These are phyloP conservation scores for Aspergillus sp. DNA, from an alignment of 2,329 filamentous ascomycete species.

Conservation along the genomic window DNA sequence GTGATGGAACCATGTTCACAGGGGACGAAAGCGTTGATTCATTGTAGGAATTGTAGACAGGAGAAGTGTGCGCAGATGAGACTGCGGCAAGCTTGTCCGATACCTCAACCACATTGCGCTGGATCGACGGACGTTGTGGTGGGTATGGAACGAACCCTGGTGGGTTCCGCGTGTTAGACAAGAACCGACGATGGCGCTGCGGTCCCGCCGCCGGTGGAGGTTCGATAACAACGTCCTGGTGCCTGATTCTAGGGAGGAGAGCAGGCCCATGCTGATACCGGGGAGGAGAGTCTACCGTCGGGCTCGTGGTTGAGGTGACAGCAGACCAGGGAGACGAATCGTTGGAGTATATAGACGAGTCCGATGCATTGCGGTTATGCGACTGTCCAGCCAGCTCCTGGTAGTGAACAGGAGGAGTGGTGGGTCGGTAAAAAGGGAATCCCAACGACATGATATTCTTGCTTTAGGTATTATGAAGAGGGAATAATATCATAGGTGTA, in stretches of 20 bases:
- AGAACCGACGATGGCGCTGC: constrained; percentile 58
- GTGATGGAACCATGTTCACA: constrained; percentile 53
- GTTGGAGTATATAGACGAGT: constrained; percentile 64
- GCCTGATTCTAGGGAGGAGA: constrained; percentile 80
- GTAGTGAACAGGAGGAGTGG: constrained; percentile 44
- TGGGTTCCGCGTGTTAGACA: constrained; percentile 54
- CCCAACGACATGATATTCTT: constrained; percentile 41
- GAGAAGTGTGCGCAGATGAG: constrained; percentile 48
- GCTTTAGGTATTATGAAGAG: neutral
- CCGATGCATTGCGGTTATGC: constrained; percentile 65
- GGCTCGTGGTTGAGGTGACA: constrained; percentile 68
- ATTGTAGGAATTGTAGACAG: constrained; percentile 27
- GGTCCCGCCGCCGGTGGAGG: constrained; percentile 50
- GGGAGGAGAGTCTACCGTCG: constrained; percentile 66
- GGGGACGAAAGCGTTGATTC: constrained; percentile 63
- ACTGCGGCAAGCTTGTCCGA: constrained; percentile 45
- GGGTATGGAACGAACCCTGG: constrained; percentile 54
- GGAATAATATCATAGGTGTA: neutral
- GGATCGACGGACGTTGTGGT: constrained; percentile 43
- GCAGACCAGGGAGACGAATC: constrained; percentile 70
- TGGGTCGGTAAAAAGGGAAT: constrained; percentile 44
- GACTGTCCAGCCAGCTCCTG: constrained; percentile 32
- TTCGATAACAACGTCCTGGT: constrained; percentile 76
- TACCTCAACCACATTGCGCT: constrained; percentile 48
- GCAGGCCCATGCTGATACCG: constrained; percentile 73